Percentiles rank a stretch among this genome's conserved stretches.
Evolutionary conservation across 2,329 filamentous ascomycete genomes (phyloP).

Genomic region (Geoglossum cookeanum): DNA sequence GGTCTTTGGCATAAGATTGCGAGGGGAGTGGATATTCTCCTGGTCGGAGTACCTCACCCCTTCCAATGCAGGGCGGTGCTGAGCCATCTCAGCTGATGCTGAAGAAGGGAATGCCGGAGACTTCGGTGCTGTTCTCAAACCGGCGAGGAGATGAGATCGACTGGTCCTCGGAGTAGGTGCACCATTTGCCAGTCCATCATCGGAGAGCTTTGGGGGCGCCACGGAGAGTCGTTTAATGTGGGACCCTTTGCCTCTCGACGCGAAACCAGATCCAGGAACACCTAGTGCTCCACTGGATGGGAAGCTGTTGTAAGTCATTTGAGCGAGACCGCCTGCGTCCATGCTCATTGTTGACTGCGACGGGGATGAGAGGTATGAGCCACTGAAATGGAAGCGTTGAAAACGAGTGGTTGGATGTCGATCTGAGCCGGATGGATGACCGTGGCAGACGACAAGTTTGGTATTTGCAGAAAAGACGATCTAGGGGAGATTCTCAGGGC

Average conservation of each 20-base stretch:
- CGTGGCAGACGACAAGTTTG: background rate
- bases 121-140: conserved; percentile 84
- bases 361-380: background rate
- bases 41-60: conserved; percentile 27
- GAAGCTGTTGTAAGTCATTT: conserved; percentile 87
- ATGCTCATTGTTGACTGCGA: conserved; percentile 30
- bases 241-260: conserved; percentile 66
- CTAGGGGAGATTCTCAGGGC: background rate
- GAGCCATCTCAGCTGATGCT: conserved; percentile 38
- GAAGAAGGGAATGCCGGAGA: conserved; percentile 54
- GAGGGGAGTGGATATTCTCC: conserved; percentile 24
- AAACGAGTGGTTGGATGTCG: background rate
- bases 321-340: conserved; percentile 98
- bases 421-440: background rate
- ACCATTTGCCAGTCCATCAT: conserved; percentile 35
- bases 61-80: conserved; percentile 28
- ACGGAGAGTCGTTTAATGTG: conserved; percentile 81
- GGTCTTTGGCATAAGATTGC: conserved; percentile 34
- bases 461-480: background rate
- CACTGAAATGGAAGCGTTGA: background rate
- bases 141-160: conserved; percentile 83
- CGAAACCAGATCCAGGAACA: conserved; percentile 62
- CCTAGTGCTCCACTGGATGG: conserved; percentile 51
- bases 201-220: conserved; percentile 32
- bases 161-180: conserved; percentile 77